These are phyloP conservation scores for Tolypocladium tundrense DNA, from an alignment of 2,329 filamentous ascomycete species.

Conservation along the genomic window DNA sequence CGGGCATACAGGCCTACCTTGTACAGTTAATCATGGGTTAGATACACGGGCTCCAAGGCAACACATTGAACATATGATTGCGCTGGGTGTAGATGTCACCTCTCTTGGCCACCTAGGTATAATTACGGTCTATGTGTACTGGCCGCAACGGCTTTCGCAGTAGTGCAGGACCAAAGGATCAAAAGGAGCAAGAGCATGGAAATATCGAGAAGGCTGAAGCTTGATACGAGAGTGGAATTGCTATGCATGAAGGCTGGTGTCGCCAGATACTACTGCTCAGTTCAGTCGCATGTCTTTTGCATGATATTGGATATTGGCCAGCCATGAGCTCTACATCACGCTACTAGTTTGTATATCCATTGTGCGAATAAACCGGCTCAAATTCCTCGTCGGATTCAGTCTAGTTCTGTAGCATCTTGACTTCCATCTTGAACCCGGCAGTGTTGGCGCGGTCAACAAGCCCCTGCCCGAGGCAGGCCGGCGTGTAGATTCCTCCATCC, in stretches of 20 bases:
- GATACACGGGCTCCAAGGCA: neutral
- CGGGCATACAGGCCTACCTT: neutral
- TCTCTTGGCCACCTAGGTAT: too few relatives aligned
- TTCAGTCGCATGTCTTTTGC: neutral
- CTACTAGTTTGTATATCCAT: neutral
- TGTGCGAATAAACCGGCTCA: neutral
- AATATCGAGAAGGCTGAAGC: too few relatives aligned
- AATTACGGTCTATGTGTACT: too few relatives aligned
- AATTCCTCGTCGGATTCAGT: neutral
- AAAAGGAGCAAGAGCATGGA: too few relatives aligned
- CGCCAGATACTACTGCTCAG: neutral
- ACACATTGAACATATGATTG: neutral
- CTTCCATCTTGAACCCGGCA: slow-evolving; percentile 53
- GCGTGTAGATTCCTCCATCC: slow-evolving; percentile 60
- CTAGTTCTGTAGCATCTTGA: slow-evolving; percentile 19
- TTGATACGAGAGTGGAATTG: too few relatives aligned
- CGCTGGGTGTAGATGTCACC: neutral
- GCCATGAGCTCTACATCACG: neutral
- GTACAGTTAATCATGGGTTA: neutral
- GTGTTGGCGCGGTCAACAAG: slow-evolving; percentile 53
- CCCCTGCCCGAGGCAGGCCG: slow-evolving; percentile 57
- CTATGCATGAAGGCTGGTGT: neutral
- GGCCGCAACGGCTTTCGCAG: too few relatives aligned
- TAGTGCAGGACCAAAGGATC: too few relatives aligned
- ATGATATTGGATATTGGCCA: too few relatives aligned